Percentiles rank a stretch among this genome's conserved stretches.
Conservation (phyloP, 306 rosid genomes). For the Glycine soja region DNA sequence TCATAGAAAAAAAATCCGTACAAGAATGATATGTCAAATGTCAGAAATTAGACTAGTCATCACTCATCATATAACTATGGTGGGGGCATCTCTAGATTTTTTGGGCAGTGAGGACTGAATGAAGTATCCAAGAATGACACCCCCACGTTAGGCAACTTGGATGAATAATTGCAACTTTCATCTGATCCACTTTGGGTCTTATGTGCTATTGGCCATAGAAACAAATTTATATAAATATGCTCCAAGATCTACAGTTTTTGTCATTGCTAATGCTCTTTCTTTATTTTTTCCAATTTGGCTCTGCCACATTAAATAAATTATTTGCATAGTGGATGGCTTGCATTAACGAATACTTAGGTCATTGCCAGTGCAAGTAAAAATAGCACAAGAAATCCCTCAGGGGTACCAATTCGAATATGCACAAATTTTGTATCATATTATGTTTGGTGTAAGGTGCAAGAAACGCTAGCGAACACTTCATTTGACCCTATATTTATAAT, state of each 20-base stretch:
- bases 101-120: constrained; percentile 5
- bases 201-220: constrained; percentile 13
- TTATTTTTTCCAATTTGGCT: constrained; percentile 19
- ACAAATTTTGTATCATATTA: neutral
- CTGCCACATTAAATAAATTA: constrained; percentile 37
- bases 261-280: constrained; percentile 23
- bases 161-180: constrained; percentile 39
- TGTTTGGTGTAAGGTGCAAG: neutral
- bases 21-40: neutral
- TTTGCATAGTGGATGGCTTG: constrained; percentile 46
- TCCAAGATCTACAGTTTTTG: constrained; percentile 34
- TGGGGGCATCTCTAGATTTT: constrained; percentile 20
- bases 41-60: neutral
- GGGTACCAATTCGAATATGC: constrained; percentile 41
- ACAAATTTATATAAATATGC: constrained; percentile 4
- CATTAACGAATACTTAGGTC: neutral
- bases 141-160: neutral
- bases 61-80: neutral
- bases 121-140: constrained; percentile 33
- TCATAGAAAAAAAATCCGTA: neutral
- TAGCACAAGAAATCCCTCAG: neutral
- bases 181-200: constrained; percentile 23
- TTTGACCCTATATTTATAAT: too few species aligned
- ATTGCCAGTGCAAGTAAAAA: constrained; percentile 19
- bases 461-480: too few species aligned